phyloP scores from a whole-genome alignment of 2,329 filamentous ascomycete genomes.

The Pyrenophora graminea region DNA sequence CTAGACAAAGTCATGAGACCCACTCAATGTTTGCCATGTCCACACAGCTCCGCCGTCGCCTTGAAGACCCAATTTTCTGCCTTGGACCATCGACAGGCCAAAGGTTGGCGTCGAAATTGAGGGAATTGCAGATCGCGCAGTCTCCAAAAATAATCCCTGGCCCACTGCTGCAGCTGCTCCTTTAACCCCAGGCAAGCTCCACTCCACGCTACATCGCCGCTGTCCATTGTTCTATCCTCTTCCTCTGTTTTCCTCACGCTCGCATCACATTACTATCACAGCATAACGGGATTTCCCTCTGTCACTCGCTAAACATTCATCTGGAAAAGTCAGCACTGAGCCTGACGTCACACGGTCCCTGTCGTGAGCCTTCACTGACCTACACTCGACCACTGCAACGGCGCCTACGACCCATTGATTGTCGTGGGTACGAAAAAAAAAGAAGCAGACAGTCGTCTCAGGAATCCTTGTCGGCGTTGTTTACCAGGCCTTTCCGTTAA shows the following conservation, averaged over 20 bases:
- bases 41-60: conserved; percentile 5
- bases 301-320: conserved; percentile 5
- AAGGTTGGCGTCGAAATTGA: conserved; percentile 12
- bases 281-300: background rate
- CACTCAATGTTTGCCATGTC: conserved; percentile 18
- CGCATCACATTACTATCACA: background rate
- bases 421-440: background rate
- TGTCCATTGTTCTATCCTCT: background rate
- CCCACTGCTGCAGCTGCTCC: conserved; percentile 8
- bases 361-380: background rate
- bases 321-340: background rate
- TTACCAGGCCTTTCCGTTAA: background rate
- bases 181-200: conserved; percentile 20
- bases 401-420: conserved; percentile 6
- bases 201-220: conserved; percentile 12
- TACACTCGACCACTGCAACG: conserved; percentile 3
- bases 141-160: conserved; percentile 25
- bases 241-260: background rate
- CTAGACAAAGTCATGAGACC: conserved; percentile 12
- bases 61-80: conserved; percentile 25
- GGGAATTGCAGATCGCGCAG: conserved; percentile 25
- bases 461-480: background rate
- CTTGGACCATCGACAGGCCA: conserved; percentile 13
- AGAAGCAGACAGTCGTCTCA: conserved; percentile 6
- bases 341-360: conserved; percentile 14